Evolutionary conservation across 2,329 filamentous ascomycete genomes (phyloP).

Genomic region (Neofusicoccum cordaticola): DNA sequence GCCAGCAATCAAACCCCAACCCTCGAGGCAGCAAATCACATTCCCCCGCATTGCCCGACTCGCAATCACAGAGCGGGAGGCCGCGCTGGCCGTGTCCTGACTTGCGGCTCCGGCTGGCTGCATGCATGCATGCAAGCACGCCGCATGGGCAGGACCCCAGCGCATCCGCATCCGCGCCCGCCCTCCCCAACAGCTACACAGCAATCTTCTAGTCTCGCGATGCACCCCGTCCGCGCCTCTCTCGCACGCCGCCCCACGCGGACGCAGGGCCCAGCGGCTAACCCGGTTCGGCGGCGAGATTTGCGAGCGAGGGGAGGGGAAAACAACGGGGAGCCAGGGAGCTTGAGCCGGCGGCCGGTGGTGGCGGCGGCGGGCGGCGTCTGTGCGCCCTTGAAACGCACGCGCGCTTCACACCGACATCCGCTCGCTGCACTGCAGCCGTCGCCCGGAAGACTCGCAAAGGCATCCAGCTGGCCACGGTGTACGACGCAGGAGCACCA

Average conservation of each 20-base stretch:
- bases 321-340: not conserved
- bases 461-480: no score
- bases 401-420: conserved; percentile 1
- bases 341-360: not conserved
- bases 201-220: no score
- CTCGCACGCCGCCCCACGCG: no score
- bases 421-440: not conserved
- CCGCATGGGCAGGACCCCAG: no score
- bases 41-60: not conserved
- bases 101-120: not conserved
- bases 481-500: no score
- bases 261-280: not conserved
- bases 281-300: not conserved
- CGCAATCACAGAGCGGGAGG: not conserved
- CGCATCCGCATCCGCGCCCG: no score
- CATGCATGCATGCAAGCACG: not conserved
- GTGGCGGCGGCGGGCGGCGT: not conserved
- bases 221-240: not conserved
- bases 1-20: conserved; percentile 2
- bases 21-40: conserved; percentile 11
- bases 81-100: no score
- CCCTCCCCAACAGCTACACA: no score
- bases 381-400: no score
- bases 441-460: no score
- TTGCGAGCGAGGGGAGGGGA: not conserved